Evolutionary conservation across 2,329 filamentous ascomycete genomes (phyloP), one percentile per base, ranked within the genome.

Genomic region (Hymenoscyphus salicellus): DNA sequence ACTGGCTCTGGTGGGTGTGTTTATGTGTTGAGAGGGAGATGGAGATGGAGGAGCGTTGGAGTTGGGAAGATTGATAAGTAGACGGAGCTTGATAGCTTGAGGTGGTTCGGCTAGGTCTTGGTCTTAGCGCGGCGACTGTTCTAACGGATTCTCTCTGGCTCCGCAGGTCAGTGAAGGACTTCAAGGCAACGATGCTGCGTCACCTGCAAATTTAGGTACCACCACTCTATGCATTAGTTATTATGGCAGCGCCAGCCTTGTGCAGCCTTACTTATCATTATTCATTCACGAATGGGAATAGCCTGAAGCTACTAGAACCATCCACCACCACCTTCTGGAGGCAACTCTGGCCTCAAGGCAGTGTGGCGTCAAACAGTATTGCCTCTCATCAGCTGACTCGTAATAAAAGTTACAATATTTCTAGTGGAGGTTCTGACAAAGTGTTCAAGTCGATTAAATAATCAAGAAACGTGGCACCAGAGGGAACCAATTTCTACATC

Each of bases 1-100:
- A 30, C 55, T 56, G 52, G 55, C 52, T 43, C 62, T 57, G 55
- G 55, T 26, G 28, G 33, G 30, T 46, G 16, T 36, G 36, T 30
- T 59, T 55, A 17, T 55, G 59, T 33, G 36, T 56, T 58, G 36
- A 62, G 64, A 49, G 60, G 33, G 58, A 55, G 60, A 43, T 49
- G 63, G 46, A 66, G 33, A 56, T 61, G 55, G 67, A 67, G 63
- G 64, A 60, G 62, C 57, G 36, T 67, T 28, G 38, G 43, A 62
- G 28, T 56, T 58, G 46, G 32, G 60, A n/a, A 33, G 55, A 56
- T 56, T 32, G 61, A 30, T 62, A 33, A 43, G 36, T 28, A 41
- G 33, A 41, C 32, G 46, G 46, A 66, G 66, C 61, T 68, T 65
- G 63, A 60, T 41, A 28, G 28, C 38, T 23, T 60, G 30, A 23